Evolutionary conservation across 768 basidiomycete species (phyloP).

Genomic region (Tulasnella sp.): DNA sequence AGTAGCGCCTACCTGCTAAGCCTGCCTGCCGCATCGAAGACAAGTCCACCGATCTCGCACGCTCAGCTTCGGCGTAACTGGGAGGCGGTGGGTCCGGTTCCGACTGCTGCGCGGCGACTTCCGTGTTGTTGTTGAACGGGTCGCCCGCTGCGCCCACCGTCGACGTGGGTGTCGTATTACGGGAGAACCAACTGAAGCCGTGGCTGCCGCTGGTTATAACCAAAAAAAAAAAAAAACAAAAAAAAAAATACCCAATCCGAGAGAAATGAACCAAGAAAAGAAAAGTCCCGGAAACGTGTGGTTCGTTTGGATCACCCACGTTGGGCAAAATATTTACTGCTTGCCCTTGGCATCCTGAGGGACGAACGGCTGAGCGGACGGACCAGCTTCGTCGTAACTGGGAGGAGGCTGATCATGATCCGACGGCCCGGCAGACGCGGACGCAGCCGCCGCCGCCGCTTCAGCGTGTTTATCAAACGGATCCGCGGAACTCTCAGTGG

Average conservation of each 20-base stretch:
- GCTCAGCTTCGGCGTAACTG: too few relatives aligned
- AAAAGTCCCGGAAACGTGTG: fast-evolving
- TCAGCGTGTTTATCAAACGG: neutral
- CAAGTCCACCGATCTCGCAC: neutral
- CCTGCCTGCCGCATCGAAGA: too few relatives aligned
- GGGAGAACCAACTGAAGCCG: neutral
- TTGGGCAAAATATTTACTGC: too few relatives aligned
- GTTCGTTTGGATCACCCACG: neutral
- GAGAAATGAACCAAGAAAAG: neutral
- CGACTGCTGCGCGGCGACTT: neutral
- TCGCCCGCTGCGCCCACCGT: neutral
- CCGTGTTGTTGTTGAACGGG: neutral
- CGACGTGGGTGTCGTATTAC: neutral
- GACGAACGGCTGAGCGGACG: neutral
- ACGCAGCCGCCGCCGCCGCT: neutral
- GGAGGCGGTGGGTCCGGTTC: neutral
- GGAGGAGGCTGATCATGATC: neutral
- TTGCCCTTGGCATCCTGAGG: neutral
- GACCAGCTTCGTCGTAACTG: neutral
- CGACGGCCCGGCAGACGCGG: neutral
- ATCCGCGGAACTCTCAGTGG: neutral
- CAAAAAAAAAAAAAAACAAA: too few relatives aligned
- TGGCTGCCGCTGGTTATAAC: too few relatives aligned
- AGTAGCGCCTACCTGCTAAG: too few relatives aligned
- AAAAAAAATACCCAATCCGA: too few relatives aligned